Base-by-base conservation (phyloP, 805 yeast genomes). In the Ogataea pignaliae region DNA sequence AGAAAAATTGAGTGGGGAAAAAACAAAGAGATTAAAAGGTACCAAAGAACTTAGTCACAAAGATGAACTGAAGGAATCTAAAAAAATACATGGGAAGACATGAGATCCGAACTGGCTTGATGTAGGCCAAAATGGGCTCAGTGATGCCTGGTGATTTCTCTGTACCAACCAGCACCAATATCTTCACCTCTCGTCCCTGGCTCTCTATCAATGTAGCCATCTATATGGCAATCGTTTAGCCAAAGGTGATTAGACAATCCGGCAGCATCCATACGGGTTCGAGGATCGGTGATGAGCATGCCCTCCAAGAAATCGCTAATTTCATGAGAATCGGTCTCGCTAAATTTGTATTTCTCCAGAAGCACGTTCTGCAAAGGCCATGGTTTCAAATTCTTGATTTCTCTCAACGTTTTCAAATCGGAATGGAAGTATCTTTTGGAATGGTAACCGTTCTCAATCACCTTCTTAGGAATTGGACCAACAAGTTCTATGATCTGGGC, bases 221-320 rank as follows among this genome's bases (percentile, higher is more conserved):
- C 72, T 0, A 95, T 95, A 30, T 78, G 63, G 0, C 91, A 88
- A 59, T 87, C 95, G 51, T 75, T 72, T 39, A 78, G 61, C 97
- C 97, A 89, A 11, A 84, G 81, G 61, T 89, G 96, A 57, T 88
- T 85, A 2, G 87, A 79, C 81, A 89, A 76, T 3, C 97, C 97
- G 15, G 98, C 99, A 1, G 98, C 98, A 68, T 93, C 99, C 12
- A 91, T 91, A 52, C 99, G 73, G 43, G 67, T 63, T 46, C 77
- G 82, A 1, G 99, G 98, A 60, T 84, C 87, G 16, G 88, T 64
- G 16, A 73, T 62, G 37, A 93, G 71, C 96, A 93, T 88, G 9
- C 97, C 97, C 37, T 76, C 61, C 48, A 93, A 66, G 57, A 93
- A 89, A 53, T 81, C 88, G 9, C 90, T 66, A 36, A 93, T 75